A percentile compares a stretch with the other conserved stretches of the same genome.
Evolutionary conservation across 2,329 filamentous ascomycete species (phyloP).

Genomic region (Penicillium olsonii): DNA sequence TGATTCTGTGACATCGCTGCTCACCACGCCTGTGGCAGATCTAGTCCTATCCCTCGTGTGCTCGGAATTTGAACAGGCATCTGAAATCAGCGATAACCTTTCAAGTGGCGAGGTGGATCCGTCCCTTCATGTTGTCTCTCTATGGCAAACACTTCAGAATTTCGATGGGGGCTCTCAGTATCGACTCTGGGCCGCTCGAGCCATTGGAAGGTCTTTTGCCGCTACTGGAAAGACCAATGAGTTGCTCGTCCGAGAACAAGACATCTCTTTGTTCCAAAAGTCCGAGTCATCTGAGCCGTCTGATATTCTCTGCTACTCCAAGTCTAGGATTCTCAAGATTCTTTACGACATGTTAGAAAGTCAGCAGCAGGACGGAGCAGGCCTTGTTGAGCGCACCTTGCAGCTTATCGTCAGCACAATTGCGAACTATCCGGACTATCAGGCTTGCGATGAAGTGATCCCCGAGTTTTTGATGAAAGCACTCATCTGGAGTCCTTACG

Average conservation of each 20-base stretch:
- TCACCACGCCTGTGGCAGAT: constrained; percentile 67
- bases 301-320: constrained; percentile 49
- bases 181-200: constrained; percentile 79
- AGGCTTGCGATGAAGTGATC: constrained; percentile 39
- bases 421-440: constrained; percentile 28
- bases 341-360: constrained; percentile 64
- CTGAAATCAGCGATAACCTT: constrained; percentile 63
- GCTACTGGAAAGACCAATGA: constrained; percentile 65
- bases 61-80: constrained; percentile 67
- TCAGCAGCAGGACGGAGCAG: constrained; percentile 52
- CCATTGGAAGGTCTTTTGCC: constrained; percentile 80
- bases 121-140: constrained; percentile 60
- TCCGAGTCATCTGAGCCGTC: constrained; percentile 6
- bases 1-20: constrained; percentile 59
- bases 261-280: constrained; percentile 26
- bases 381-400: constrained; percentile 47
- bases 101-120: constrained; percentile 68
- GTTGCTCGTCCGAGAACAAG: constrained; percentile 48
- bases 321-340: constrained; percentile 62
- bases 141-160: constrained; percentile 77
- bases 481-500: constrained; percentile 45
- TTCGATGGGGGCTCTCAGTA: constrained; percentile 67
- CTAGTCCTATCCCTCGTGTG: constrained; percentile 59
- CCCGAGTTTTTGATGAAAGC: constrained; percentile 40
- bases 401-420: constrained; percentile 45